phyloP scores from a whole-genome alignment of 768 basidiomycete genomes.

The Mycena indigotica region DNA sequence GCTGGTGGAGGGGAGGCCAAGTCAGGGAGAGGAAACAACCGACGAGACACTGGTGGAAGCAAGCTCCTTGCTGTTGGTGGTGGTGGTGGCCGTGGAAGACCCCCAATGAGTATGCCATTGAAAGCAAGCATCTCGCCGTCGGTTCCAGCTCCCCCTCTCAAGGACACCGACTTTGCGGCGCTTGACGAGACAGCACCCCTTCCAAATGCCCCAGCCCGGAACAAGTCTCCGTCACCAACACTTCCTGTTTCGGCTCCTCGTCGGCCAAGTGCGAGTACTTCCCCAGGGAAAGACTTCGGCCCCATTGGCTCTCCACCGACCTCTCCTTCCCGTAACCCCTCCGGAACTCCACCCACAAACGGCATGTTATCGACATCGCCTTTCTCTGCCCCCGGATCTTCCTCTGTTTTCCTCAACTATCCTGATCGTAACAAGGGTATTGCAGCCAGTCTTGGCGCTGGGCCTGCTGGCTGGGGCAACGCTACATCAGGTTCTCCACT shows the following conservation, averaged over 20 bases:
- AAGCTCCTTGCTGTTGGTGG: conserved; percentile 55
- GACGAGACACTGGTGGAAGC: conserved; percentile 32
- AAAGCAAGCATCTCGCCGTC: conserved; percentile 76
- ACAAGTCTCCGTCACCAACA: conserved; percentile 43
- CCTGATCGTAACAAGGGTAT: conserved; percentile 46
- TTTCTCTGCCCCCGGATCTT: conserved; percentile 74
- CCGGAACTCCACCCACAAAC: conserved; percentile 35
- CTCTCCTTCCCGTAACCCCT: conserved; percentile 28
- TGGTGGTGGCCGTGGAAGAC: conserved; percentile 67
- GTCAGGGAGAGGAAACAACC: background rate
- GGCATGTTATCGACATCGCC: conserved; percentile 62
- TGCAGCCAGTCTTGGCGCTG: conserved; percentile 66
- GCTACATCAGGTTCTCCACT: conserved; percentile 8
- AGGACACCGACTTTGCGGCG: conserved; percentile 73
- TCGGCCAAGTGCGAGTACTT: conserved; percentile 40
- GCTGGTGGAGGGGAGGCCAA: conserved; percentile 33
- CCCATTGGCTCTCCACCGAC: conserved; percentile 83
- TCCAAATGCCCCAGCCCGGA: conserved; percentile 46
- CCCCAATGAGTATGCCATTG: conserved; percentile 66
- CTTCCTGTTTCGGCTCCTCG: conserved; percentile 63
- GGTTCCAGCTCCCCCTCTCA: conserved; percentile 76
- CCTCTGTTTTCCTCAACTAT: conserved; percentile 52
- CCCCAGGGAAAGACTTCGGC: conserved; percentile 62
- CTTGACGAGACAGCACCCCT: conserved; percentile 59
- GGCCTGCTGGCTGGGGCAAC: conserved; percentile 39